Base-by-base conservation (phyloP, 2,329 filamentous ascomycete genomes). In the Aspergillus carbonarius region DNA sequence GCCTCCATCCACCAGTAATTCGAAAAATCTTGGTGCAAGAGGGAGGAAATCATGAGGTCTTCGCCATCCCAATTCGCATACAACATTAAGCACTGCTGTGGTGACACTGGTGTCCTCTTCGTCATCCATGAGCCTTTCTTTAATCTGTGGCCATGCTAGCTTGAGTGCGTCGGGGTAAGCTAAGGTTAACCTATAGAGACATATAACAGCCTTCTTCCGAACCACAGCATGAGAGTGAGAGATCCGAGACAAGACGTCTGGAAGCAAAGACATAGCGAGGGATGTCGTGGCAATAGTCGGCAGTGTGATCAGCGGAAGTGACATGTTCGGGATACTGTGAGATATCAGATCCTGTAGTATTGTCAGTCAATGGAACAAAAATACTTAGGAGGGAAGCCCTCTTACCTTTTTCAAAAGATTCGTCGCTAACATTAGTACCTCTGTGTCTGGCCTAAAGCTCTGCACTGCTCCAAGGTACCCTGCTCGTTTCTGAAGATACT, bases 151-250 rank as follows among this genome's bases (percentile, higher is more conserved):
- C 93, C 95, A 99, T 51, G 92, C 93, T 18, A 93, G 88, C 48
- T 93, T 85, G 55, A 99, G 79, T 1, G 93, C 93, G 76, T 99
- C 95, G 0, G 95, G 95, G 69, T 97, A 98, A n/a, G 98, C 93
- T 57, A 99, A 79, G 6, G 95, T 93, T 62, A 98, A 83, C 60
- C 96, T 85, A 76, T 98, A 99, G 17, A 99, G 83, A 3, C 93
- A 96, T 20, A 97, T 92, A 40, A 98, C 89, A 0, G 93, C 93
- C 82, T 99, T 99, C 79, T 99, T 99, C 60, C 95, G 85, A 58
- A 98, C 89, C 30, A 88, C 85, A 15, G 93, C 84, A 70, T 92
- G 88, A 5, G 91, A 93, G 76, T 99, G 95, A 40, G 86, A 91
- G 39, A 99, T 80, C 52, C 95, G 87, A 15, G 95, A 92, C 15